Evolutionary conservation across 2,329 filamentous ascomycete genomes (phyloP), one percentile per base, ranked within the genome.

Genomic region (Emericellopsis cladophorae): DNA sequence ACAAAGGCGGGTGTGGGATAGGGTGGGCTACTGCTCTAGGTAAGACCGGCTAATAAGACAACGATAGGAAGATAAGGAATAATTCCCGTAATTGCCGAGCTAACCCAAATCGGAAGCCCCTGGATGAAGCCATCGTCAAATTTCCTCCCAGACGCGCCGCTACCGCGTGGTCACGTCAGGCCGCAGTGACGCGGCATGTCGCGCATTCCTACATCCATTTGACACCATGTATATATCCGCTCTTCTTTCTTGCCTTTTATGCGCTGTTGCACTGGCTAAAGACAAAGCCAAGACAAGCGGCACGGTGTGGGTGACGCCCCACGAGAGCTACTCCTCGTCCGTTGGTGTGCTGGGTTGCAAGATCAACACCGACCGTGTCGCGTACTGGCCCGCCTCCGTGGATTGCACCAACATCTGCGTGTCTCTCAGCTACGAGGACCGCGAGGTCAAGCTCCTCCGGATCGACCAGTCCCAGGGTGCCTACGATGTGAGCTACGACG

Each of bases 331-430:
- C 60, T 74, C 70, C 1, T 76, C 71, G 2, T 76, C 72, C 0
- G 56, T 76, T 43, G 74, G 74, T 31, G 74, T 77, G 1, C 61
- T 72, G n/a, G 74, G 74, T 26, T 79, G 74, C 65, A 73, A 76
- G 51, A 65, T 79, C 53, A 56, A 79, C 57, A 75, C 69, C 31
- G 66, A 79, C 57, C 71, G 74, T 44, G 62, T 78, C 42, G 74
- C 74, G 21, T 79, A 79, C 62, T 79, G 72, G 72, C 75, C 75
- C 4, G 51, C 50, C n/a, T 54, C 64, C 4, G 60, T 74, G 43
- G 64, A 68, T 59, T 79, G 74, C 62, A 59, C 62, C 56, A 68
- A 69, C 50, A 60, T 78, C 49, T 79, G 74, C 58, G 60, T 78
- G 44, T 64, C 66, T 41, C 58, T 79, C 41, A 61, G 57, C 36